phyloP scores from a whole-genome alignment of 768 basidiomycete species.

The Pulveroboletus sp. region DNA sequence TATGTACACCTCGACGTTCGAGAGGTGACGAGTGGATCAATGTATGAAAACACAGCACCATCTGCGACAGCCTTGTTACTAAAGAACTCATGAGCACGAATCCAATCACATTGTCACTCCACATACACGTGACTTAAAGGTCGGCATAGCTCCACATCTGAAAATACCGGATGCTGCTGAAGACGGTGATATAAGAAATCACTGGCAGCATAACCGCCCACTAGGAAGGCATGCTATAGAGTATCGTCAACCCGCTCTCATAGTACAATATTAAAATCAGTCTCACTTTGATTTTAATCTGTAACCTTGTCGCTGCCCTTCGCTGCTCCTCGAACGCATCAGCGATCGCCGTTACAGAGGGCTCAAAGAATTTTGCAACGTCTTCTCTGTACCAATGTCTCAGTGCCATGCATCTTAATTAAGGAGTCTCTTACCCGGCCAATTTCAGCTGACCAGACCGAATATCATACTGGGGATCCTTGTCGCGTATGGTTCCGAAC shows the following conservation, averaged over 20 bases:
- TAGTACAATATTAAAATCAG: no score
- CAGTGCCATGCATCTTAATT: neutral
- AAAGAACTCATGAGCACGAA: neutral
- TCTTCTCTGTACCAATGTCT: constrained; percentile 23
- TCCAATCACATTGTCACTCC: neutral
- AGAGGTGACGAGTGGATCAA: constrained; percentile 44
- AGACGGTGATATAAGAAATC: constrained; percentile 43
- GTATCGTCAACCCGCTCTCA: neutral
- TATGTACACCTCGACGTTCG: constrained; percentile 41
- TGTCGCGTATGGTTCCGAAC: constrained; percentile 36
- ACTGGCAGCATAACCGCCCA: constrained; percentile 49
- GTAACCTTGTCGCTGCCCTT: constrained; percentile 9
- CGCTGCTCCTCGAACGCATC: constrained; percentile 32
- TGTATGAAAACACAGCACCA: constrained; percentile 36
- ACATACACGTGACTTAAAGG: constrained; percentile 49
- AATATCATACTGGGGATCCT: constrained; percentile 32
- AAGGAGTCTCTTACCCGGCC: constrained; percentile 28
- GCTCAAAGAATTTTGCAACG: constrained; percentile 39
- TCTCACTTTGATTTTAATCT: constrained; percentile 25
- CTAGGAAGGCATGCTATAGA: constrained; percentile 38
- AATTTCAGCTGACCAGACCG: constrained; percentile 35
- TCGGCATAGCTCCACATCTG: constrained; percentile 38
- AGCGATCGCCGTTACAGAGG: constrained; percentile 34
- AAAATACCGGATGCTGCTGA: constrained; percentile 31
- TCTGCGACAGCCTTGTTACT: constrained; percentile 49